Evolutionary conservation across 176 grass and related monocot species (phyloP).

Genomic region (Oryza glumipatula): DNA sequence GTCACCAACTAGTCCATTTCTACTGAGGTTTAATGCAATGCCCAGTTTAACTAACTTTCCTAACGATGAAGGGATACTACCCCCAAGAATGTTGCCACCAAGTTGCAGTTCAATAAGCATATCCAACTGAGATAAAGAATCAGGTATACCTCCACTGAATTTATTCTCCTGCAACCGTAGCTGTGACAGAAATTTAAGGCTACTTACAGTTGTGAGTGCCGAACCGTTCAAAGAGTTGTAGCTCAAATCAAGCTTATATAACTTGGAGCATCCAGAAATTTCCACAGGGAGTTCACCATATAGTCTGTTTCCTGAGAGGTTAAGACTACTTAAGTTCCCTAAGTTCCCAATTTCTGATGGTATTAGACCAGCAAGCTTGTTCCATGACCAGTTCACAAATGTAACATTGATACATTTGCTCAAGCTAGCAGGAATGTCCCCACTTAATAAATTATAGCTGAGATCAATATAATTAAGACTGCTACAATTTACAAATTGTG

Average conservation of each 20-base stretch:
- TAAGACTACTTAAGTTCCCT: slow-evolving; percentile 41
- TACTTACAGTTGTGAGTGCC: slow-evolving; percentile 44
- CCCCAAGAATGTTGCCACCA: slow-evolving; percentile 70
- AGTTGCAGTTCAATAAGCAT: slow-evolving; percentile 70
- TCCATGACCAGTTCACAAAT: slow-evolving; percentile 59
- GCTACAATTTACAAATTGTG: slow-evolving; percentile 41
- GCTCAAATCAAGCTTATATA: slow-evolving; percentile 69
- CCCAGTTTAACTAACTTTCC: slow-evolving; percentile 53
- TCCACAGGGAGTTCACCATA: slow-evolving; percentile 55
- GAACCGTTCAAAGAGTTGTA: slow-evolving; percentile 81
- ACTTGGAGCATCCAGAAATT: slow-evolving; percentile 61
- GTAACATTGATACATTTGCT: slow-evolving; percentile 54
- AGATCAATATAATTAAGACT: slow-evolving; percentile 57
- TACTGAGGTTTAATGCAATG: slow-evolving; percentile 63
- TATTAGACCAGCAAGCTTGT: slow-evolving; percentile 59
- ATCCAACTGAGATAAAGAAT: slow-evolving; percentile 49
- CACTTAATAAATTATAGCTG: slow-evolving; percentile 57
- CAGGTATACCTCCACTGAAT: slow-evolving; percentile 64
- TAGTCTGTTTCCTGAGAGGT: slow-evolving; percentile 68
- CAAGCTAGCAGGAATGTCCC: slow-evolving; percentile 57
- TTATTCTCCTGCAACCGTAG: slow-evolving; percentile 70
- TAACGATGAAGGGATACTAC: slow-evolving; percentile 64
- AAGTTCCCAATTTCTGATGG: slow-evolving; percentile 59
- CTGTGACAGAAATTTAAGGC: slow-evolving; percentile 47
- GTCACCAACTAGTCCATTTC: slow-evolving; percentile 52